Evolutionary conservation across 345 rosid genomes (phyloP), one percentile per base, ranked within the genome.

Genomic region (Diplotaxis tenuifolia): DNA sequence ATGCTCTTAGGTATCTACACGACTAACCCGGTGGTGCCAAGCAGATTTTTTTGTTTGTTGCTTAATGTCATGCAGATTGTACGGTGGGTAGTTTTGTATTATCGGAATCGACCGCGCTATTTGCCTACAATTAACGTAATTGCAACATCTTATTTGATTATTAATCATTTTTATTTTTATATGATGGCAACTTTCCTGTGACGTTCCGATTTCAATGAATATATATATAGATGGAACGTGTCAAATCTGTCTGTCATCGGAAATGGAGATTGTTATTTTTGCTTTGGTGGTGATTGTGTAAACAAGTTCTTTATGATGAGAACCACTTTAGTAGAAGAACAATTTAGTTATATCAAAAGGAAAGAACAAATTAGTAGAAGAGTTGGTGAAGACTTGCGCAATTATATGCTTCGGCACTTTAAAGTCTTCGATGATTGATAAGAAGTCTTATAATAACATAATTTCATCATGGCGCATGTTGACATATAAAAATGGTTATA

Each of bases 381-480:
- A 73, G 71, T 65, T 42, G 77, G 71, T 65, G 65, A 45, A 73
- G 50, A 55, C 50, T 56, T 19, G 56, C 11, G 1, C 34, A 36
- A 34, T 52, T 11, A 54, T 11, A 54, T 25, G 62, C 21, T 25
- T 40, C 31, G 20, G 28, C 16, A 63, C 70, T 52, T 52, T 12
- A 19, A 21, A 53, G 28, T 53, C 57, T 20, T 4, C 20, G 14
- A 9, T 15, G 49, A 15, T 7, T 28, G 12, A 32, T 2, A 58
- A 27, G n/a, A 50, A 38, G 20, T 12, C 40, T 16, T 53, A 53
- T 53, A 36, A 53, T 11, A 62, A 36, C 2, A 53, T 15, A 7
- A 53, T 12, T 11, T 7, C n/a, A 15, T 15, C 16, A 25, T 36
- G n/a, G 12, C 19, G 19, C 3, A 62, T 62, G 60, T 23, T 62